These are phyloP conservation scores for Coleophoma eucalyptorum DNA, from an alignment of 2,329 filamentous ascomycete species.

Conservation along the genomic window DNA sequence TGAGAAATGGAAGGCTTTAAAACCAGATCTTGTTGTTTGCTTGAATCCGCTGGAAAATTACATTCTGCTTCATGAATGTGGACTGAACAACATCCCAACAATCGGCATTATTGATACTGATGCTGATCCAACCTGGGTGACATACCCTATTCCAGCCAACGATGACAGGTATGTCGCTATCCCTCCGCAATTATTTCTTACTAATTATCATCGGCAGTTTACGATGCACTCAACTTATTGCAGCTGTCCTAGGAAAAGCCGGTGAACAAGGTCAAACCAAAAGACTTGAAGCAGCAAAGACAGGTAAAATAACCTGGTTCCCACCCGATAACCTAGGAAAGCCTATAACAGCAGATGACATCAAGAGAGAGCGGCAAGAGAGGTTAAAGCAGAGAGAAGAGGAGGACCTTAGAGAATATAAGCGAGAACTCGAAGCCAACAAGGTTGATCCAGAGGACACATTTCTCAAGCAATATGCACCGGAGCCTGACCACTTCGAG, in stretches of 20 bases:
- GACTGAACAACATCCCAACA: conserved; percentile 81
- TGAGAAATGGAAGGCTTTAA: conserved; percentile 59
- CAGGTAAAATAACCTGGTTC: conserved; percentile 61
- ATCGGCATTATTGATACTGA: conserved; percentile 95
- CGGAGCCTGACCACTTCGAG: too few relatives aligned
- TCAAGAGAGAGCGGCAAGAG: neutral
- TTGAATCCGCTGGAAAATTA: conserved; percentile 93
- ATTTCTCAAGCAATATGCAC: too few relatives aligned
- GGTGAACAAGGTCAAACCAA: conserved; percentile 72
- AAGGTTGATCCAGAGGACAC: too few relatives aligned
- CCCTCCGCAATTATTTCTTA: neutral
- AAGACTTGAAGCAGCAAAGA: conserved; percentile 58
- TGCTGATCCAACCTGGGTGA: conserved; percentile 87
- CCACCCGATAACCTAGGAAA: conserved; percentile 28
- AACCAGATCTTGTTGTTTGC: conserved; percentile 88
- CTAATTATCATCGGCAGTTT: conserved; percentile 51
- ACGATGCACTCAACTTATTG: conserved; percentile 76
- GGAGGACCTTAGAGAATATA: neutral
- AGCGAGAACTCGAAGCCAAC: neutral
- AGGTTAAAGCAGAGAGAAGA: neutral
- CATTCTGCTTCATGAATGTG: conserved; percentile 86
- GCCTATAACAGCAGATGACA: conserved; percentile 12
- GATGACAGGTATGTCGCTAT: conserved; percentile 71
- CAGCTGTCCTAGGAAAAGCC: conserved; percentile 79
- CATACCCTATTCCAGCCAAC: conserved; percentile 94